Percentiles rank a stretch among this genome's conserved stretches.
These are phyloP conservation scores for Cucurbita ficifolia DNA, from an alignment of 306 rosid genomes.

Conservation along the genomic window DNA sequence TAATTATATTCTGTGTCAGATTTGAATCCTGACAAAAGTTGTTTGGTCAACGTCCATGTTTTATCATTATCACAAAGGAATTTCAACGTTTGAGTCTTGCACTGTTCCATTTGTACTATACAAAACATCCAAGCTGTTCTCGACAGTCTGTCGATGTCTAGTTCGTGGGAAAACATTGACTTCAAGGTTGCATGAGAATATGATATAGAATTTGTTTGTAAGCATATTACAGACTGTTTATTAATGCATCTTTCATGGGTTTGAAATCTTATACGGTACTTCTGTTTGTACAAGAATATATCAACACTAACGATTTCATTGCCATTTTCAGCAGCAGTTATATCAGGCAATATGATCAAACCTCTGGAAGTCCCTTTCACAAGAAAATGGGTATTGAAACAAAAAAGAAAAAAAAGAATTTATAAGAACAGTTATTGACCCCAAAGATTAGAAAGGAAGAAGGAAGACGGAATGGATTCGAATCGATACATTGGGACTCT, in stretches of 20 bases:
- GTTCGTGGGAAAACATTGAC: neutral
- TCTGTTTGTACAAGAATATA: neutral
- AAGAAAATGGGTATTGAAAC: conserved; percentile 1
- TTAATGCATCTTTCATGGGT: neutral
- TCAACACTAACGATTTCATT: neutral
- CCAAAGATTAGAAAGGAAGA: neutral
- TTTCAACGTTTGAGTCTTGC: neutral
- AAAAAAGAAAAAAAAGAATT: neutral
- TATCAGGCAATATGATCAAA: neutral
- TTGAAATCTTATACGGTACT: neutral
- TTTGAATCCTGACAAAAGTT: neutral
- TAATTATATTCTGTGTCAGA: neutral
- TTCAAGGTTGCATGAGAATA: neutral
- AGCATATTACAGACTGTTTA: neutral
- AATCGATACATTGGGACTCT: neutral
- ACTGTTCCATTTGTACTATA: neutral
- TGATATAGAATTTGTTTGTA: neutral
- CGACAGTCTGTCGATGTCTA: neutral
- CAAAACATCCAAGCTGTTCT: neutral
- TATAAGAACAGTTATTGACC: conserved; percentile 1
- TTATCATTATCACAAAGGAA: neutral
- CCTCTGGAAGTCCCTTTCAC: neutral
- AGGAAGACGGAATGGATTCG: neutral
- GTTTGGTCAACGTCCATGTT: neutral
- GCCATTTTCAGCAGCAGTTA: neutral